Evolutionary conservation across 2,329 filamentous ascomycete species (phyloP), one percentile per base, ranked within the genome.

Genomic region (Neophaeococcomyces aloes): DNA sequence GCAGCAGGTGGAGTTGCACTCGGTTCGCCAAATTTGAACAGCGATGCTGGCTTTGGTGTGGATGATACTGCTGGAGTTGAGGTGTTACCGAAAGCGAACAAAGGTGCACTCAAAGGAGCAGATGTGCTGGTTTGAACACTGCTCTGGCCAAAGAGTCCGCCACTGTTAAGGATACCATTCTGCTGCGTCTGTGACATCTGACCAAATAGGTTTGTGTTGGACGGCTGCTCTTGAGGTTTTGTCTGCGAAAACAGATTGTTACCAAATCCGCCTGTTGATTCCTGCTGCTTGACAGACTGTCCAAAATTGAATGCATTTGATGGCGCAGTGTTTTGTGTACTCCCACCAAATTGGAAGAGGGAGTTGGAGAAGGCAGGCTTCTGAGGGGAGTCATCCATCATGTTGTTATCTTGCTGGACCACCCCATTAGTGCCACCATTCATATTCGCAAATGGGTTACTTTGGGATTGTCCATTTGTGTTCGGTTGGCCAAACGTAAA

Each of bases 361-460:
- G 38, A 13, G 14, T 10, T 17, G 29, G 13, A 13, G 33, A 45
- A 38, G n/a, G 36, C 38, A 14, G 42, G 21, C 27, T 51, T 50
- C 45, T 52, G 53, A 25, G 53, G 50, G 15, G 49, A 49, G 14
- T 47, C 49, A 27, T 53, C 50, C 52, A 54, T 53, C 34, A 48
- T 48, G 29, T 48, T 36, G 36, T 55, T 48, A 27, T 32, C 32
- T 25, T 38, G 29, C 4, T 6, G 18, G n/a, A 5, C 33, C n/a
- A 3, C 29, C 7, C 17, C 27, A 31, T 39, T 38, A 7, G 29
- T 38, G 17, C 39, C 47, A 17, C 51, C 51, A 34, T 53, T 55
- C 30, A 51, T 3, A 14, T 34, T 48, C 8, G 50, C 47, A 32
- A 55, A 55, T 13, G 53, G 51, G 34, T 52, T 55, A 2, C 18